These are phyloP conservation scores for Puya raimondii DNA, from an alignment of 176 grass and related monocot genomes.

Conservation along the genomic window DNA sequence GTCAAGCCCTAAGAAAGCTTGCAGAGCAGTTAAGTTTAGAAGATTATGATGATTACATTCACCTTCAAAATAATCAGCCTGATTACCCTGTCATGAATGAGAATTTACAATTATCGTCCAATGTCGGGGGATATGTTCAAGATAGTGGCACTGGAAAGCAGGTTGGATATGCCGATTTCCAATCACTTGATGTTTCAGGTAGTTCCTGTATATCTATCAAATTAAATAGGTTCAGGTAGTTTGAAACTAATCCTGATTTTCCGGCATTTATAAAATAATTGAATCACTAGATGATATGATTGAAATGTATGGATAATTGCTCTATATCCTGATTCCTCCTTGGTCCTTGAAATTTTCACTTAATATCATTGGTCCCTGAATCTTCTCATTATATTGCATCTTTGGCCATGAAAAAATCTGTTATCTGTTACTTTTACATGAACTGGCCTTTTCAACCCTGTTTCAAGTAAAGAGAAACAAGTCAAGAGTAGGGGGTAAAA, in stretches of 20 bases:
- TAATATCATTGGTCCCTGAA: too few species aligned
- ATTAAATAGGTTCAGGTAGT: neutral
- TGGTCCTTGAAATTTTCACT: too few species aligned
- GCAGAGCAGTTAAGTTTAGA: slow-evolving; percentile 79
- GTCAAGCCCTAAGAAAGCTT: slow-evolving; percentile 64
- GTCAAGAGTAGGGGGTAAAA: too few species aligned
- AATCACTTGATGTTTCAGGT: slow-evolving; percentile 23
- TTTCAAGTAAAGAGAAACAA: too few species aligned
- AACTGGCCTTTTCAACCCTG: too few species aligned
- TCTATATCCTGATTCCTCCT: too few species aligned
- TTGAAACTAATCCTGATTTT: neutral
- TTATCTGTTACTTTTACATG: too few species aligned
- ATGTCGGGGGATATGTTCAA: slow-evolving; percentile 8
- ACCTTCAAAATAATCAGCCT: slow-evolving; percentile 30
- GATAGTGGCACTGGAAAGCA: slow-evolving; percentile 23
- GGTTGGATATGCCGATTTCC: slow-evolving; percentile 14
- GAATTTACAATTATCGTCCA: slow-evolving; percentile 10
- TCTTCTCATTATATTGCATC: too few species aligned
- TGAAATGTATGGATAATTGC: neutral
- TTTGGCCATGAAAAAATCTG: too few species aligned
- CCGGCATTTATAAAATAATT: neutral
- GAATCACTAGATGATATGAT: neutral
- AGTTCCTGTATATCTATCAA: neutral
- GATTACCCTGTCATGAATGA: slow-evolving; percentile 15
- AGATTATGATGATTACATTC: slow-evolving; percentile 75